phyloP scores from a whole-genome alignment of 2,329 filamentous ascomycete genomes.

The Colletotrichum horii region DNA sequence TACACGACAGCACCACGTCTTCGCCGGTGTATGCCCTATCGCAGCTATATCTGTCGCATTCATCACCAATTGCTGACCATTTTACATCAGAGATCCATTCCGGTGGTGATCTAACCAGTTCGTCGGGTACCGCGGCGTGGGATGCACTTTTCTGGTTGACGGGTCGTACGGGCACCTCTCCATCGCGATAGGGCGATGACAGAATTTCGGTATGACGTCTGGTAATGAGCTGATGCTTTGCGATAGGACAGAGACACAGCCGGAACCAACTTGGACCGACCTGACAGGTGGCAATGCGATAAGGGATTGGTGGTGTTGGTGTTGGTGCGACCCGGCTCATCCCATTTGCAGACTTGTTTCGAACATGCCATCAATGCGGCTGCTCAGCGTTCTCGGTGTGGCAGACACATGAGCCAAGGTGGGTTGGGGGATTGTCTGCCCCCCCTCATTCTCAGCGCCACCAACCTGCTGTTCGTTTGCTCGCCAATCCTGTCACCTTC shows the following conservation, averaged over 20 bases:
- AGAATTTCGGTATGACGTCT: background rate
- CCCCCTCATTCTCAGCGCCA: background rate
- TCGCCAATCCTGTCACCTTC: background rate
- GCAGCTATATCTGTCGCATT: background rate
- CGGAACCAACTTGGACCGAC: background rate
- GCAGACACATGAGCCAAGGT: background rate
- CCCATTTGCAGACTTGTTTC: conserved; percentile 7
- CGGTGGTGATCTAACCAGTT: background rate
- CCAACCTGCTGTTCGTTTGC: background rate
- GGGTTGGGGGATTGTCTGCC: background rate
- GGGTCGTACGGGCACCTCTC: background rate
- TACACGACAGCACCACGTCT: background rate
- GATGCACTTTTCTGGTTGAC: background rate
- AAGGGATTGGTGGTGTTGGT: background rate
- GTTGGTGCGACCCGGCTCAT: background rate
- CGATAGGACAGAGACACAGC: background rate
- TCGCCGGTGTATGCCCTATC: conserved; percentile 16
- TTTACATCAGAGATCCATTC: background rate
- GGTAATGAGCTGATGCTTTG: background rate
- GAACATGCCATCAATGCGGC: conserved; percentile 9
- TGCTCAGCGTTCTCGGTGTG: background rate
- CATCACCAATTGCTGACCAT: background rate
- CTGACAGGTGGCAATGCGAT: conserved; percentile 1
- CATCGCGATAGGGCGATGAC: background rate
- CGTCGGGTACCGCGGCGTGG: background rate